phyloP scores from a whole-genome alignment of 2,329 filamentous ascomycete genomes.

The Dothideomycetes sp. region DNA sequence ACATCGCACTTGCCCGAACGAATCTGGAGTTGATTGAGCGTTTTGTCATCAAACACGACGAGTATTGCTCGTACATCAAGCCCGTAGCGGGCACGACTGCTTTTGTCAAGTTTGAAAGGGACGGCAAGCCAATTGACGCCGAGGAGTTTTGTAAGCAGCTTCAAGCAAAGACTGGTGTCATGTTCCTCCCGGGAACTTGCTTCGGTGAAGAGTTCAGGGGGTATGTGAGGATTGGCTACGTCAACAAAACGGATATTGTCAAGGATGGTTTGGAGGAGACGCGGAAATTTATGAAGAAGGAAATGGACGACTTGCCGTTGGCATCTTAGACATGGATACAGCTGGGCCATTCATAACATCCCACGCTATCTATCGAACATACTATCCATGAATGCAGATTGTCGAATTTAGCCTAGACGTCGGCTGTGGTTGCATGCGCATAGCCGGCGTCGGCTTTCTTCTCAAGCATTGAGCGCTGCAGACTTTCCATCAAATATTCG shows the following conservation, averaged over 20 bases:
- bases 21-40: slow-evolving; percentile 57
- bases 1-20: slow-evolving; percentile 54
- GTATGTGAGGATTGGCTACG: slow-evolving; percentile 69
- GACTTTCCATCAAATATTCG: no score
- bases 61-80: slow-evolving; percentile 58
- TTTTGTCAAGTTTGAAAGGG: slow-evolving; percentile 57
- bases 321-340: no score
- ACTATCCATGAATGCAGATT: no score
- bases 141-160: slow-evolving; percentile 60
- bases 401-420: no score
- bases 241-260: slow-evolving; percentile 58
- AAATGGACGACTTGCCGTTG: slow-evolving; percentile 40
- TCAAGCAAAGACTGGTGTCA: slow-evolving; percentile 56
- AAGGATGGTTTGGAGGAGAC: slow-evolving; percentile 50
- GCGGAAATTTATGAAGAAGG: slow-evolving; percentile 44
- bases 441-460: no score
- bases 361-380: no score
- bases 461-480: no score
- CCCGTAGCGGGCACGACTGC: slow-evolving; percentile 72
- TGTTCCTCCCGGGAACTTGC: slow-evolving; percentile 61
- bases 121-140: slow-evolving; percentile 56
- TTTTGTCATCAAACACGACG: slow-evolving; percentile 55
- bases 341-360: no score
- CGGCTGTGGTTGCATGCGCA: no score
- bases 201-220: slow-evolving; percentile 68